A percentile compares a stretch with the other conserved stretches of the same genome.
phyloP scores from a whole-genome alignment of 2,329 filamentous ascomycete species.

The Scolecobasidium constrictum region DNA sequence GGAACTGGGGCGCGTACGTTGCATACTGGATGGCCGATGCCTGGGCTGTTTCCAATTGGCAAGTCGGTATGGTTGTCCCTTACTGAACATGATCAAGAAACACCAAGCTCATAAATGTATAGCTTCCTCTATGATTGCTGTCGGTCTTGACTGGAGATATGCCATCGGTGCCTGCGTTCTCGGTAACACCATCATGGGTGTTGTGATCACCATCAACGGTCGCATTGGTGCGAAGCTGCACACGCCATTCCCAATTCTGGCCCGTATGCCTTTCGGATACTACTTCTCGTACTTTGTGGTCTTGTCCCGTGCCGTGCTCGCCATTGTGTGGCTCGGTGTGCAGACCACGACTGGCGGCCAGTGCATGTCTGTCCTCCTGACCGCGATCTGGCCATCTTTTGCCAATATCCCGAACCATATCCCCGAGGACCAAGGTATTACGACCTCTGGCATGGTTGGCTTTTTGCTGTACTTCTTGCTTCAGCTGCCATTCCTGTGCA shows the following conservation, averaged over 20 bases:
- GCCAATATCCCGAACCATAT: constrained; percentile 9
- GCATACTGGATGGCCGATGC: constrained; percentile 30
- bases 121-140: constrained; percentile 20
- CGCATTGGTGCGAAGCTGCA: constrained; percentile 19
- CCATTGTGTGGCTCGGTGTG: constrained; percentile 27
- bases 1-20: constrained; percentile 22
- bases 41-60: constrained; percentile 28
- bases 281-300: constrained; percentile 30
- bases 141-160: constrained; percentile 19
- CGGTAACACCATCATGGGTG: constrained; percentile 20
- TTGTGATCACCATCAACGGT: constrained; percentile 19
- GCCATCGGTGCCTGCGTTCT: constrained; percentile 23
- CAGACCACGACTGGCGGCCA: constrained; percentile 27
- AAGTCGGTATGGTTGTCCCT: constrained; percentile 19
- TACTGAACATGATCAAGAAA: background rate
- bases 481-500: constrained; percentile 14
- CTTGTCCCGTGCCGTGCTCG: constrained; percentile 29
- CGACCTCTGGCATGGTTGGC: constrained; percentile 33
- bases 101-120: background rate
- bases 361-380: constrained; percentile 8
- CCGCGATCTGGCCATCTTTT: constrained; percentile 9
- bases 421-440: constrained; percentile 28
- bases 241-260: constrained; percentile 25
- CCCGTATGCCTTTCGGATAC: constrained; percentile 31
- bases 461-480: constrained; percentile 12